Evolutionary conservation across 148 eudicot genomes (phyloP).

Genomic region (Polygonum maritimum): DNA sequence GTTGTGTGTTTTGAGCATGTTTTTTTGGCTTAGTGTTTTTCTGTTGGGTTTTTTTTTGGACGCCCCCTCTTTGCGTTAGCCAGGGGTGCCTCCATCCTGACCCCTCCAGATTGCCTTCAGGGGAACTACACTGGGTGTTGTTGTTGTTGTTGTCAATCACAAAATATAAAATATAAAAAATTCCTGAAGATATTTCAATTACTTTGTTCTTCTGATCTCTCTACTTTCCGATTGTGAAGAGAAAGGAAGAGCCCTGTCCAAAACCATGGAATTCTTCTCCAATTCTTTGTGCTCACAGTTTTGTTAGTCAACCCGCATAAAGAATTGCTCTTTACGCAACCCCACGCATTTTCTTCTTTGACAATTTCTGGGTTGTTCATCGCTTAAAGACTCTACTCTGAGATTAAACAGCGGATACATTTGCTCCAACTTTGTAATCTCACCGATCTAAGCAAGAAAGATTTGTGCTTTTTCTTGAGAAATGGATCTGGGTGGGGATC

Average conservation of each 20-base stretch:
- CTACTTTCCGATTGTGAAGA: no score
- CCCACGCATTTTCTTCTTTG: neutral
- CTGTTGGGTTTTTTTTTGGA: no score
- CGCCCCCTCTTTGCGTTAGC: no score
- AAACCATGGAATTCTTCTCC: neutral
- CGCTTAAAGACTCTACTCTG: neutral
- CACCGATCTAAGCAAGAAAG: neutral
- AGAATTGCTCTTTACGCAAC: neutral
- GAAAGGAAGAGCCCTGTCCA: neutral
- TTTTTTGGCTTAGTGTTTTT: no score
- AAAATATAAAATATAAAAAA: no score
- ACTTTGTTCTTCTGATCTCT: no score
- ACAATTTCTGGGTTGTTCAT: neutral
- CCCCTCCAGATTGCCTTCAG: no score
- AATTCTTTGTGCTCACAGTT: neutral
- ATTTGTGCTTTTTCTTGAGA: neutral
- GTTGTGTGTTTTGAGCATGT: no score
- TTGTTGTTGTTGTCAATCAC: no score
- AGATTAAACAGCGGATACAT: neutral
- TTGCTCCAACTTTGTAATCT: neutral
- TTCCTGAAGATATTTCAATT: no score
- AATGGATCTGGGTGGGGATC: neutral
- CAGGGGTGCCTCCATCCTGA: no score
- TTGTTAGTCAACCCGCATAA: neutral
- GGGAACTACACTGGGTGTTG: no score